Conservation (phyloP, 2,329 filamentous ascomycete genomes). For the Penicillium sp. region DNA sequence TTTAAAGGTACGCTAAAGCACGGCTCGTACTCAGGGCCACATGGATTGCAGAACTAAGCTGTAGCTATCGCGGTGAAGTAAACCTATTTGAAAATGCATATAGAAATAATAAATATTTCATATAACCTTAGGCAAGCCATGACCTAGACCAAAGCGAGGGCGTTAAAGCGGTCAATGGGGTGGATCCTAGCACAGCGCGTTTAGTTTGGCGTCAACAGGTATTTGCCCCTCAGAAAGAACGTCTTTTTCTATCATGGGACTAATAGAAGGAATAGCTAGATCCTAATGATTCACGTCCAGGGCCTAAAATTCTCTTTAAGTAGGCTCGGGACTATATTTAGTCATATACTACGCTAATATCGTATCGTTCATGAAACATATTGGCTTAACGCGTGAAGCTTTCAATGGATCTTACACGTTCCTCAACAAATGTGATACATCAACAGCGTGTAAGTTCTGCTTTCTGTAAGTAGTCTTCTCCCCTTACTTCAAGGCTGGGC, state of each 20-base stretch:
- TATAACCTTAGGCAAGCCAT: background rate
- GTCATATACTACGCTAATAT: background rate
- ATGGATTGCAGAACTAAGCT: background rate
- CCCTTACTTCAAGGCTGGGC: background rate
- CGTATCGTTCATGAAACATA: no score
- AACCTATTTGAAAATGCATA: background rate
- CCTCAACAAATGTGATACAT: background rate
- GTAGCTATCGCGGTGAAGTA: background rate
- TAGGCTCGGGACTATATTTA: no score
- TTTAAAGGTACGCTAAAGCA: background rate
- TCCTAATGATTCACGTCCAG: no score
- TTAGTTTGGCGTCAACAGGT: background rate
- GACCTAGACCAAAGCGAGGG: background rate
- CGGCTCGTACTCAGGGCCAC: background rate
- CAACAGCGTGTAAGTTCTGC: background rate
- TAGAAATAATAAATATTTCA: background rate
- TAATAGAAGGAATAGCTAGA: no score
- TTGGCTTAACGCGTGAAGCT: no score
- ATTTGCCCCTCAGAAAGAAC: background rate
- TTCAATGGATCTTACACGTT: no score
- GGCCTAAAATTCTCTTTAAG: no score
- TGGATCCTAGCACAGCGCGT: background rate
- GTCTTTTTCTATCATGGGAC: background rate
- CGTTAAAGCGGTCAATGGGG: background rate
- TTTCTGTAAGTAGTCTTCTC: background rate